Evolutionary conservation across 345 rosid genomes (phyloP), one percentile per base, ranked within the genome.

Genomic region (Lagerstroemia speciosa): DNA sequence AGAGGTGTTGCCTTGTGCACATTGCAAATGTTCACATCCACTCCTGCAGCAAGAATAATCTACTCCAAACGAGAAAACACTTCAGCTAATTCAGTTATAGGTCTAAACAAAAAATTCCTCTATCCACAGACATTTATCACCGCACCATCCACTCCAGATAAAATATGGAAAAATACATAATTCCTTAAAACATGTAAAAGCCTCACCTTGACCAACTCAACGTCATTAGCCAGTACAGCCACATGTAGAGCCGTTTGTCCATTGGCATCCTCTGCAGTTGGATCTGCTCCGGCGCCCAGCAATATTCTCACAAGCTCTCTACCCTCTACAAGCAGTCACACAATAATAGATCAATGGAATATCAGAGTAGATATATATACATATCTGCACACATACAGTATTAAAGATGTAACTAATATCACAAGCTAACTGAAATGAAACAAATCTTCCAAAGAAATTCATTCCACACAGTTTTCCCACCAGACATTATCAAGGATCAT

Each of bases 11-110:
- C 86, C 78, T 88, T 88, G 70, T 87, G 96, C 76, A 84, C 82
- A 78, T 91, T 92, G 66, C 86, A 86, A 70, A 91, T 83, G 78
- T 94, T 87, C 62, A 87, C 96, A 81, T 86, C 91, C 75, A 94
- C 99, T 79, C 96, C 99, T 82, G 93, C 91, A 78, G 86, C 88
- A 40, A 94, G 96, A 78, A 94, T 89, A 71, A 90, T 88, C 99
- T 94, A 72, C 73, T 70, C 55, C 55, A 68, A 75, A 30, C 55
- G 19, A 64, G 67, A 69, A 62, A 71, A 37, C 45, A 65, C 15
- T 50, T 64, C 37, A 65, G 45, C 68, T 37, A 71, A 32, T 31
- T 65, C 45, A 60, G 38, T 53, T 37, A 48, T 22, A 15, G 27
- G n/a, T 41, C 14, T 29, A 8, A 27, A 17, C 31, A 17, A 48